Evolutionary conservation across 495 filamentous ascomycete genomes (phyloP), one percentile per base, ranked within the genome.

Genomic region (Tuber brumale): DNA sequence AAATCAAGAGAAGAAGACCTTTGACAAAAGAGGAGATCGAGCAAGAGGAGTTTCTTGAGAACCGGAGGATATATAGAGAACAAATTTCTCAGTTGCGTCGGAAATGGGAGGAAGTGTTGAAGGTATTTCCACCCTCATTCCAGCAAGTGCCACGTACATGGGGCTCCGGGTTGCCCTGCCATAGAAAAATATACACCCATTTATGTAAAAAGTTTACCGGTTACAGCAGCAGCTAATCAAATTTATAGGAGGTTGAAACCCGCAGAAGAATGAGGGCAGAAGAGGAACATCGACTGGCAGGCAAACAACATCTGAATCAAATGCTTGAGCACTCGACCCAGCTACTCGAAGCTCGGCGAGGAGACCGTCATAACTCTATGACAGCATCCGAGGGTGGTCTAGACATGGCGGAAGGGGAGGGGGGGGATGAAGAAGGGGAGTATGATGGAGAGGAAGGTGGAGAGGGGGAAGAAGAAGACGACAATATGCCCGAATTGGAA

Each of bases 11-110:
- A 42, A 89, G 87, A 74, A 90, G 91, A 76, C 91, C 90, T 6
- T 92, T 92, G 80, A 90, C 91, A 0, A 86, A 87, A 18, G 90
- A 94, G 77, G 90, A 94, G 79, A 85, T 92, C 19, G 87, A 88
- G 76, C 84, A 85, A 19, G 90, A 92, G 79, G 84, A 87, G 75
- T 84, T 81, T 51, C 84, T 37, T 31, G 81, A 82, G 61, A 82
- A 81, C 21, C 74, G 78, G 41, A 82, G 82, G 70, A 78, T 78
- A 18, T 83, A 81, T 76, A 83, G 74, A 35, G 82, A 83, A 61
- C 82, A 83, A 76, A 75, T 83, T 35, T 74, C 79, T 35, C 80
- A 81, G 76, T 70, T 83, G 4, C 73, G 74, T 37, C 76, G 81
- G 75, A 83, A 81, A 73, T 83, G 82, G 82, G 81, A 83, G 61